Evolutionary conservation across 2,329 filamentous ascomycete species (phyloP).

Genomic region (Exophiala sideris): DNA sequence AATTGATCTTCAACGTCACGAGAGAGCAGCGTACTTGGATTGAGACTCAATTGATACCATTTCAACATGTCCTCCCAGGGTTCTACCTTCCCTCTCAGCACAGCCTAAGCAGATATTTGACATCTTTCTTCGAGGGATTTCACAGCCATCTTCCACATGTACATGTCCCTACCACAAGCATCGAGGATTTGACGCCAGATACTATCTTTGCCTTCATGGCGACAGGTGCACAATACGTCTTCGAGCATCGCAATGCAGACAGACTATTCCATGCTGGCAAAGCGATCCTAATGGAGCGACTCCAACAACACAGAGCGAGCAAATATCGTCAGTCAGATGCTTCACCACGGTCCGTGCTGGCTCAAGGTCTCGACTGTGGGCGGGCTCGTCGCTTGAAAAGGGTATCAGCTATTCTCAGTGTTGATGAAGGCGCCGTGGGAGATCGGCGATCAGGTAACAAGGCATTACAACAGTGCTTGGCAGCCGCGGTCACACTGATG

Average conservation of each 20-base stretch:
- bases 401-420: background rate
- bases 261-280: background rate
- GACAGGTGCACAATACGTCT: slow-evolving; percentile 1
- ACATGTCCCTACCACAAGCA: background rate
- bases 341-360: background rate
- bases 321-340: background rate
- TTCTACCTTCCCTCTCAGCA: slow-evolving; percentile 1
- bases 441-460: background rate
- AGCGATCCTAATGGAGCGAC: background rate
- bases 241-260: background rate
- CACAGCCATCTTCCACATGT: background rate
- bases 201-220: background rate
- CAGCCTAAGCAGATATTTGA: background rate
- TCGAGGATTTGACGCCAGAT: background rate
- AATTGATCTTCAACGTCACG: background rate
- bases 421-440: background rate
- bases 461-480: background rate
- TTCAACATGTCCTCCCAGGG: background rate
- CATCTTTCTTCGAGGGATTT: background rate
- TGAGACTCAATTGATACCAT: background rate
- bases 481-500: background rate
- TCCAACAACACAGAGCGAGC: background rate
- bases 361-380: background rate
- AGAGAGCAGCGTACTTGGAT: background rate
- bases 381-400: background rate